Conservation (phyloP, 225 moss, liverwort and hornwort species). For the Sphagnum contortum region DNA sequence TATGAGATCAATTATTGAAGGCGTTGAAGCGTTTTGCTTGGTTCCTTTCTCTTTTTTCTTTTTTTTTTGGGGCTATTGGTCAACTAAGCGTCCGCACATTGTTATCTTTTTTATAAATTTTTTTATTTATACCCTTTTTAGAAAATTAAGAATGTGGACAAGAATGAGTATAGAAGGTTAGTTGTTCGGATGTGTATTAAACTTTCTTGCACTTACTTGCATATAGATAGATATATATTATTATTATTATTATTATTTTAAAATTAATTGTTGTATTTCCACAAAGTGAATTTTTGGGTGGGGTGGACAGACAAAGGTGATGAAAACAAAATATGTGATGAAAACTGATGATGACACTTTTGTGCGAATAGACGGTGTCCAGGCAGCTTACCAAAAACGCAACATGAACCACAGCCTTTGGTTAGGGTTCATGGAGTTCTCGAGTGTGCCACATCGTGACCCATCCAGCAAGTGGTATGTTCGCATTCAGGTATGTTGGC, state of each 20-base stretch:
- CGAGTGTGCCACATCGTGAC: slow-evolving; percentile 46
- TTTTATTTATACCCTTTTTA: no score
- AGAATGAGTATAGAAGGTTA: no score
- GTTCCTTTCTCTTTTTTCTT: no score
- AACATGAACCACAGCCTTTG: slow-evolving; percentile 42
- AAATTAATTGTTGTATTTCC: no score
- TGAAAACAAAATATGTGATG: slow-evolving; percentile 75
- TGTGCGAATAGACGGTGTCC: slow-evolving; percentile 74
- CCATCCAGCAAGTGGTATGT: slow-evolving; percentile 77
- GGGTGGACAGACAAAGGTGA: slow-evolving; percentile 44
- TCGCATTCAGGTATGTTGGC: slow-evolving; percentile 27
- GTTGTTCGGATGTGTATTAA: no score
- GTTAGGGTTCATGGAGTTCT: slow-evolving; percentile 62
- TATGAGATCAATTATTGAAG: no score
- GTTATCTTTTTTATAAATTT: not conserved
- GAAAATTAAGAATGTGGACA: no score
- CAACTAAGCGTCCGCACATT: not conserved
- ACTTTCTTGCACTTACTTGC: no score
- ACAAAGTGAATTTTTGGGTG: not conserved
- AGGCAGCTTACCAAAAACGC: slow-evolving; percentile 33
- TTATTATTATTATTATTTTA: no score
- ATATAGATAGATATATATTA: no score
- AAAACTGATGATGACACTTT: slow-evolving; percentile 97
- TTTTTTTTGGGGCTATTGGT: no score
- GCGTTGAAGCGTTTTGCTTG: no score